phyloP scores from a whole-genome alignment of 106 monocot genomes.

The Dendrobium chrysotoxum region DNA sequence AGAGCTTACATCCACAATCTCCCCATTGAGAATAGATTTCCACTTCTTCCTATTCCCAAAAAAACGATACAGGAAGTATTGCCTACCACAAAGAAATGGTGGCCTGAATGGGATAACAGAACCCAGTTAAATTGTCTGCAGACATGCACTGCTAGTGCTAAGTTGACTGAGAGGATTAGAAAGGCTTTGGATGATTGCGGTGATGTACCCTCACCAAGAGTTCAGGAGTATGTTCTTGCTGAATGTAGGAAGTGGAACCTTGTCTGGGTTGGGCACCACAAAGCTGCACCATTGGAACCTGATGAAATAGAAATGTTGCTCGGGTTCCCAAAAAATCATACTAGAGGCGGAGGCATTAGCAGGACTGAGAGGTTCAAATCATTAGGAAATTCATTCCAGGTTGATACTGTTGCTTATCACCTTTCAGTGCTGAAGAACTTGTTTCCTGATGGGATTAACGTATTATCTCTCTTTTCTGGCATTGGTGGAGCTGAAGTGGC shows the following conservation, averaged over 20 bases:
- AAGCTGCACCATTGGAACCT: slow-evolving; percentile 62
- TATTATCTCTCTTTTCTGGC: slow-evolving; percentile 66
- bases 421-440: slow-evolving; percentile 52
- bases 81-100: slow-evolving; percentile 51
- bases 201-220: slow-evolving; percentile 22
- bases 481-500: slow-evolving; percentile 93
- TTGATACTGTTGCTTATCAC: slow-evolving; percentile 82
- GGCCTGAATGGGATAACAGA: slow-evolving; percentile 71
- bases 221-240: slow-evolving; percentile 25
- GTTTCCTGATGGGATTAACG: slow-evolving; percentile 60
- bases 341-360: slow-evolving; percentile 48
- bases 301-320: slow-evolving; percentile 63
- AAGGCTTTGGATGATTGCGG: slow-evolving; percentile 11
- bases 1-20: slow-evolving; percentile 77
- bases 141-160: slow-evolving; percentile 29
- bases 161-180: slow-evolving; percentile 11
- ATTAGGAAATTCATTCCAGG: slow-evolving; percentile 70
- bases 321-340: slow-evolving; percentile 70
- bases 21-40: slow-evolving; percentile 45
- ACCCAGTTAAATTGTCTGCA: slow-evolving; percentile 39
- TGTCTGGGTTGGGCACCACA: slow-evolving; percentile 67
- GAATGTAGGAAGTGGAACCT: slow-evolving; percentile 74
- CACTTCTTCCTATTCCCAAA: slow-evolving; percentile 31
- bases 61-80: slow-evolving; percentile 49
- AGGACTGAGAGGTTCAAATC: slow-evolving; percentile 60